Evolutionary conservation across 1,284 basidiomycete genomes (phyloP).

Genomic region (Fomes fomentarius): DNA sequence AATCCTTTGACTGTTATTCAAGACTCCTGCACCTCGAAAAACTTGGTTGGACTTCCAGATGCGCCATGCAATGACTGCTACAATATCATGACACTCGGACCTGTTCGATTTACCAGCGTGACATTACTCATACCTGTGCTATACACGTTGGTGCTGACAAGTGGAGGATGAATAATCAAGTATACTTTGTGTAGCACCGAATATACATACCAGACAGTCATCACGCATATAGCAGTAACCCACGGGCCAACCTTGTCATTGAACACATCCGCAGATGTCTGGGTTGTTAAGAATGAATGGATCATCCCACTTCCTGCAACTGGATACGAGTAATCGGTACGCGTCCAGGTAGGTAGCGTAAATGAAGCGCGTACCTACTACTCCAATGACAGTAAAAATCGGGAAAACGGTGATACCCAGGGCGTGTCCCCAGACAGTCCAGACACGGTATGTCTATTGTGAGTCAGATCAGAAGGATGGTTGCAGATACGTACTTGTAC

Average conservation of each 20-base stretch:
- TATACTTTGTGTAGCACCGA: not conserved
- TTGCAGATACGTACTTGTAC: not conserved
- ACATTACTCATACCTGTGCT: not conserved
- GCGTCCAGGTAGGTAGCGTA: not conserved
- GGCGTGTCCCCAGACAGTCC: not conserved
- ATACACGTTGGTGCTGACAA: not conserved
- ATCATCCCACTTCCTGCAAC: not conserved
- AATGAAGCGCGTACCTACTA: not conserved
- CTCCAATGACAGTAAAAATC: not conserved
- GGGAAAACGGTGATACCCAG: not conserved
- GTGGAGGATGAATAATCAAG: not conserved
- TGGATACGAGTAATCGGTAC: not conserved
- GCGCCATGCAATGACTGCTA: not conserved
- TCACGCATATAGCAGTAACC: not conserved
- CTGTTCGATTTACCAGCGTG: too few species aligned
- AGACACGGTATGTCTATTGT: not conserved
- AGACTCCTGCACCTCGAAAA: not conserved
- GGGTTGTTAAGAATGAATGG: not conserved
- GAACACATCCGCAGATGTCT: not conserved
- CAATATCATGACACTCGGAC: too few species aligned
- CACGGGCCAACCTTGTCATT: not conserved
- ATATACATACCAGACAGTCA: not conserved
- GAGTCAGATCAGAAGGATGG: not conserved
- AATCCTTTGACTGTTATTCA: not conserved
- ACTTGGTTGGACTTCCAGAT: not conserved